A percentile compares a stretch with the other conserved stretches of the same genome.
These are phyloP conservation scores for Beauveria rudraprayagi DNA, from an alignment of 2,329 filamentous ascomycete species.

Conservation along the genomic window DNA sequence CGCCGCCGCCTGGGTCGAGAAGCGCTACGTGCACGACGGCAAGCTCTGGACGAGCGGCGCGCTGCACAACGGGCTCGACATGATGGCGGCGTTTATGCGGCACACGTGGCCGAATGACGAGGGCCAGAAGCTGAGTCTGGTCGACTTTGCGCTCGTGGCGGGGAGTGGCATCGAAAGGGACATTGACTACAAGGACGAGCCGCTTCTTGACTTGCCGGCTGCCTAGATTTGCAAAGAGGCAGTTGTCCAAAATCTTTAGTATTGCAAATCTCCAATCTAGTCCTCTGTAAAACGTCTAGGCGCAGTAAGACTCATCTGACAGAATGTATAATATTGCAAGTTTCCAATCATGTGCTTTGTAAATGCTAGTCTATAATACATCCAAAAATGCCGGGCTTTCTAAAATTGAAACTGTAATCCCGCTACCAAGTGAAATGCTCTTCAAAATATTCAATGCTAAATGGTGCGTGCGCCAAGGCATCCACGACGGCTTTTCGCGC, in stretches of 20 bases:
- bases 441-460: constrained; percentile 33
- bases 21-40: constrained; percentile 27
- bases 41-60: constrained; percentile 30
- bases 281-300: not conserved
- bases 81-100: constrained; percentile 24
- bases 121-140: constrained; percentile 11
- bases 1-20: constrained; percentile 30
- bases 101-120: constrained; percentile 22
- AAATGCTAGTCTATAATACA: not conserved
- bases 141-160: constrained; percentile 15
- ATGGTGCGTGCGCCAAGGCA: constrained; percentile 20
- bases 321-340: too few relatives aligned
- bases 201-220: not conserved
- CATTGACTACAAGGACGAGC: constrained; percentile 25
- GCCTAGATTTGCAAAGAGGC: not conserved
- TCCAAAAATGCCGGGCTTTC: not conserved
- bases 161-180: constrained; percentile 23
- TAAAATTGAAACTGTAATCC: not conserved
- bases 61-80: constrained; percentile 27
- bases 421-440: constrained; percentile 36
- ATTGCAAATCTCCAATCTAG: too few relatives aligned
- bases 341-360: not conserved
- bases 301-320: not conserved
- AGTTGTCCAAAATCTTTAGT: too few relatives aligned
- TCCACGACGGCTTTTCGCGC: constrained; percentile 28